Evolutionary conservation across 352 stramenopile genomes (phyloP), one percentile per base, ranked within the genome.

Genomic region (Pythium graminicola): DNA sequence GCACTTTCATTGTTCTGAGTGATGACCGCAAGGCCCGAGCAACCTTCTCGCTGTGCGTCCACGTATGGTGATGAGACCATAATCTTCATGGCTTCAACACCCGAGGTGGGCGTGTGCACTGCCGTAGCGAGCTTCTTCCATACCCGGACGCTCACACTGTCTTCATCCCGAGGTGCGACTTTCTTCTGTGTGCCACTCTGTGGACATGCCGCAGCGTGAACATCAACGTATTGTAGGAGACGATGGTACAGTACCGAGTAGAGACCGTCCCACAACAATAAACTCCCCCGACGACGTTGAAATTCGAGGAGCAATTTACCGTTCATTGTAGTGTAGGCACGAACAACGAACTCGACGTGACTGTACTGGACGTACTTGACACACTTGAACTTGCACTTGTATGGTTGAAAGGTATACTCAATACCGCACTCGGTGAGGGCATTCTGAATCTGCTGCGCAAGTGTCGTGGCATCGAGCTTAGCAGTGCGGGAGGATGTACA

Each of bases 381-480:
- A 54, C 81, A 90, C 48, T 89, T 89, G 57, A 92, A 92, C 62
- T 92, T 92, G 68, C 79, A 89, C 50, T 90, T 89, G 35, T 73
- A 64, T 24, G 80, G 66, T 44, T 84, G 69, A 44, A 90, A 74
- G 40, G 70, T 71, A 43, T 77, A 72, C 57, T 88, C 79, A 49
- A 92, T 79, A 20, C 83, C 73, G 45, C 66, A 80, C 4, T 74
- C 75, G 16, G 65, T 57, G 7, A 92, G 73, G 3, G 65, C 51
- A 28, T 71, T 59, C 8, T 70, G 76, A 39, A 86, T 69, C 14
- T 83, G 67, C 5, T 69, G 66, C n/a, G 72, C 40, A 7, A 82
- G 63, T 0, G 55, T 69, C 0, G 76, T 70, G 54, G 40, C 40
- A 16, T 58, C 16, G 50, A 58, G 26, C 3, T 32, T 54, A 9